These are phyloP conservation scores for Rhodocollybia butyracea DNA, from an alignment of 768 basidiomycete genomes.

Conservation along the genomic window DNA sequence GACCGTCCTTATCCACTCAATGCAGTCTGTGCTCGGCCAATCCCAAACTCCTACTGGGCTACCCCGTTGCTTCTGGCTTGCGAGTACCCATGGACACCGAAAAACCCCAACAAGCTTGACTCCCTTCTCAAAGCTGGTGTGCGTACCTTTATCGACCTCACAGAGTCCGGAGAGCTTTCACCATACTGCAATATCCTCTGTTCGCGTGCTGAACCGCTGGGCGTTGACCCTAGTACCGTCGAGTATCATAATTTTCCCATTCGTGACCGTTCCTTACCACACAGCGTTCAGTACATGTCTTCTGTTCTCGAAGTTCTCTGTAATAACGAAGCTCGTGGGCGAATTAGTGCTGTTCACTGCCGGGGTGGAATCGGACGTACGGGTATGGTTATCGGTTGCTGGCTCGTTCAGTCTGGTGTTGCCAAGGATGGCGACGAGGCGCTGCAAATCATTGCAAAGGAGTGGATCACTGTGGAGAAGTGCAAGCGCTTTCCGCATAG, in stretches of 20 bases:
- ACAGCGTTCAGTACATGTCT: conserved; percentile 56
- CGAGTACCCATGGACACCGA: conserved; percentile 78
- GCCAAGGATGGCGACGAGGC: conserved; percentile 66
- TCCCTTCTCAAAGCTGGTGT: conserved; percentile 68
- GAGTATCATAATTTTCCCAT: conserved; percentile 82
- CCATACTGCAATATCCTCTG: conserved; percentile 60
- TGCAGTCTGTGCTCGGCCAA: conserved; percentile 43
- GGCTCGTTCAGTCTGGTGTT: conserved; percentile 66
- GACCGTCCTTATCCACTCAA: conserved; percentile 11
- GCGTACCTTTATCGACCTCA: conserved; percentile 81
- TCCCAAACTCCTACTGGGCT: conserved; percentile 87
- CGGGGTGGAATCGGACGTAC: conserved; percentile 77
- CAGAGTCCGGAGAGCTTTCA: conserved; percentile 70
- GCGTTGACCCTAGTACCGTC: conserved; percentile 51
- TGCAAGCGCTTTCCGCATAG: conserved; percentile 71
- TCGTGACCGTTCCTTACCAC: conserved; percentile 66
- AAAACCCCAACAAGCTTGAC: conserved; percentile 55
- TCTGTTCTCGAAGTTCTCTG: conserved; percentile 54
- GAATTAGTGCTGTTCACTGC: conserved; percentile 72
- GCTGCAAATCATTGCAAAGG: conserved; percentile 56
- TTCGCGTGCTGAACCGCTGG: conserved; percentile 49
- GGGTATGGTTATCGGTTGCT: conserved; percentile 65
- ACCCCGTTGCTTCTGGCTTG: conserved; percentile 70
- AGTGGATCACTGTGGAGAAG: conserved; percentile 79
- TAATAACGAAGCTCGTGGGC: conserved; percentile 55